Base-by-base conservation (phyloP, 2,329 filamentous ascomycete genomes). In the Fusarium sororula region DNA sequence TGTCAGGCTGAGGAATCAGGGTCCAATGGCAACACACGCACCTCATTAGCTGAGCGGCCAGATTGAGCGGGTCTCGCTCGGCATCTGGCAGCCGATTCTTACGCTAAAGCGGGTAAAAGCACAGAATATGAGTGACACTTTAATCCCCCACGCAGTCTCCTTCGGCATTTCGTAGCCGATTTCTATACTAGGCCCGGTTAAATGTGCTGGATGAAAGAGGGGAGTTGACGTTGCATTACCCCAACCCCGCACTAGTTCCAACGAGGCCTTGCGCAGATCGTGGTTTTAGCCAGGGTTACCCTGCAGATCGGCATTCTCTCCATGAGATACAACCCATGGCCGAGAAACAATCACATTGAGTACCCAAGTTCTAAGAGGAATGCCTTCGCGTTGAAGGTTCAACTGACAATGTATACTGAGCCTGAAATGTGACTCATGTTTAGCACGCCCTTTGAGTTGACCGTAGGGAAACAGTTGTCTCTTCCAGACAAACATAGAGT, bases 401-500 rank as follows among this genome's bases (percentile, higher is more conserved):
- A 7, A 1, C 22, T 20, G 2, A 11, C 6, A 20, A 7, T 15
- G 30, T 3, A 14, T 26, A 22, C 12, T 17, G 9, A 26, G n/a
- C 50, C 6, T 26, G 15, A 26, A 14, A 7, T 13, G 14, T 11
- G 26, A 22, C 18, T 3, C 11, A 24, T 12, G 4, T 11, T 53
- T 1, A 26, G 18, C 32, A 37, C 5, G 2, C 9, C 15, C 20
- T 26, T 15, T 26, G 32, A 20, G 6, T 3, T 53, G 6, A 13
- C 17, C 3, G 1, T 6, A 20, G 4, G 7, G 5, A 26, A 15
- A 37, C 50, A 7, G 32, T 22, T 9, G 5, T 28, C 13, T 22
- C 4, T 26, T 5, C 12, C 4, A 5, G 3, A 3, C 10, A 4
- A 53, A 24, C 5, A 14, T 4, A 9, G 5, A 37, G 2, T 26